Percentiles rank a stretch among this genome's conserved stretches.
phyloP scores from a whole-genome alignment of 306 rosid genomes.

The Casuarina equisetifolia region DNA sequence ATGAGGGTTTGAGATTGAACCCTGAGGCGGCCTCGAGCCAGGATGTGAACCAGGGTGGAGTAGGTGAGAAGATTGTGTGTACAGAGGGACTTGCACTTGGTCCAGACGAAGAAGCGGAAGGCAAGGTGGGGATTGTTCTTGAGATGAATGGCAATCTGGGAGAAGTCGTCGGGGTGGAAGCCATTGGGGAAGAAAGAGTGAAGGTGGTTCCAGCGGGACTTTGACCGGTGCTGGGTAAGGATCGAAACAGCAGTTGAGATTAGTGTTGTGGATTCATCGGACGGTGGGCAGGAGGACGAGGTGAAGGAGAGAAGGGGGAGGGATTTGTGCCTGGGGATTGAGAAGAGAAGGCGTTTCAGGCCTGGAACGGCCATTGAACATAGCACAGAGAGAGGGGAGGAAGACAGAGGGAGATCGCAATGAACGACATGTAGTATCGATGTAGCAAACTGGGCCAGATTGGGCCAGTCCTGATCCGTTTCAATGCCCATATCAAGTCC shows the following conservation, averaged over 20 bases:
- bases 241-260: slow-evolving; percentile 46
- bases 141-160: slow-evolving; percentile 52
- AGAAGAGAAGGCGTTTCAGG: slow-evolving; percentile 25
- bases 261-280: slow-evolving; percentile 10
- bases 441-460: not conserved
- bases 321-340: slow-evolving; percentile 19
- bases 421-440: not conserved
- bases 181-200: slow-evolving; percentile 54
- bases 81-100: slow-evolving; percentile 56
- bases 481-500: not conserved
- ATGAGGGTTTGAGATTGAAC: slow-evolving; percentile 55
- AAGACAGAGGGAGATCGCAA: not conserved
- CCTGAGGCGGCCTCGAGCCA: slow-evolving; percentile 63
- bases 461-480: not conserved
- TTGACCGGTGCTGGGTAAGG: slow-evolving; percentile 71
- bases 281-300: slow-evolving; percentile 11
- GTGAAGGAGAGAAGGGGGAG: slow-evolving; percentile 8
- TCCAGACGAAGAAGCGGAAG: slow-evolving; percentile 65
- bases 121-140: slow-evolving; percentile 76
- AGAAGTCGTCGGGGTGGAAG: slow-evolving; percentile 49
- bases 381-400: not conserved
- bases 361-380: slow-evolving; percentile 39
- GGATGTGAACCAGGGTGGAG: slow-evolving; percentile 67
- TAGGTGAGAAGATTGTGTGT: slow-evolving; percentile 58
- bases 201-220: slow-evolving; percentile 70